A percentile compares a stretch with the other conserved stretches of the same genome.
Evolutionary conservation across 73 alveolate genomes (phyloP).

Genomic region (Symbiodinium pilosum): DNA sequence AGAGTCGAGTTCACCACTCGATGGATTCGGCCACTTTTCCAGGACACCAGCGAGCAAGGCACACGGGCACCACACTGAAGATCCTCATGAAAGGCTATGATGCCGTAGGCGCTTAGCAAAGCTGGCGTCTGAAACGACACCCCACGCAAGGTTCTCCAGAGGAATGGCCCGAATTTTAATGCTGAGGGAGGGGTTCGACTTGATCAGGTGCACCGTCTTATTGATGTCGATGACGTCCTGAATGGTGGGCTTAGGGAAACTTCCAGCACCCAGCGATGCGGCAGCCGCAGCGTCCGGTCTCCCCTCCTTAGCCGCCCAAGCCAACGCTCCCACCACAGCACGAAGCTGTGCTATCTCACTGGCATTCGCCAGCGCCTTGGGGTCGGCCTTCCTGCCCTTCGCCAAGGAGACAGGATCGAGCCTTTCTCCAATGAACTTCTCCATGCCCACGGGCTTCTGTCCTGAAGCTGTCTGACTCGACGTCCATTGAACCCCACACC

Average conservation of each 20-base stretch:
- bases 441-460: conserved; percentile 5
- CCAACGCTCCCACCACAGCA: background rate
- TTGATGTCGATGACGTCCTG: conserved; percentile 41
- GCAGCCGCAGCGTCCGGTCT: background rate
- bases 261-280: background rate
- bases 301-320: conserved; percentile 36
- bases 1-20: conserved; percentile 5
- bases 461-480: background rate
- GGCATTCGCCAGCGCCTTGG: background rate
- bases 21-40: background rate
- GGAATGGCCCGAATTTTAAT: background rate
- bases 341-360: background rate
- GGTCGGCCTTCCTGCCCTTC: background rate
- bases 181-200: background rate
- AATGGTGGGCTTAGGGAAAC: background rate
- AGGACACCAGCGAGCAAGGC: background rate
- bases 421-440: conserved; percentile 11
- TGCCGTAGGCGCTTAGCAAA: background rate
- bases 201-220: background rate
- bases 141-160: background rate
- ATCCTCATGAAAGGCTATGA: background rate
- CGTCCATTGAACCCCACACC: conserved; percentile 34
- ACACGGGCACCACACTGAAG: background rate
- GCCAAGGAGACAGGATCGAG: background rate
- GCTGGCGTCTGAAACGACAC: conserved; percentile 16